Conservation (phyloP, 2,329 filamentous ascomycete species). For the Lachnellula cervina region DNA sequence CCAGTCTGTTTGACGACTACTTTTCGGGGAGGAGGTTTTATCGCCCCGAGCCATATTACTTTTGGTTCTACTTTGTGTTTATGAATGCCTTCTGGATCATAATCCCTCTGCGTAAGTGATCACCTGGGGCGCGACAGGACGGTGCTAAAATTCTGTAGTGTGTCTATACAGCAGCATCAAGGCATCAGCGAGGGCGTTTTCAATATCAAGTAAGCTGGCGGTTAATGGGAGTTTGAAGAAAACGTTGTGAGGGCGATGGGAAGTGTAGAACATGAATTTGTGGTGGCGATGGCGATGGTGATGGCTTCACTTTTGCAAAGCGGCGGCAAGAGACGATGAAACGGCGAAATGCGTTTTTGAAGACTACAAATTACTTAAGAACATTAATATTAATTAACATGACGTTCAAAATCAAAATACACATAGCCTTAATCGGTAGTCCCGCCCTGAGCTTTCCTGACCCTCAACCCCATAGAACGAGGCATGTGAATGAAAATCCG, state of each 20-base stretch:
- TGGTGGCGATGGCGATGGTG: not conserved
- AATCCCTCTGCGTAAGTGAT: conserved; percentile 48
- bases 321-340: not conserved
- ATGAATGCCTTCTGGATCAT: conserved; percentile 58
- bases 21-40: conserved; percentile 46
- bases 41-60: conserved; percentile 56
- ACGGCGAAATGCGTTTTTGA: too few relatives aligned
- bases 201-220: conserved; percentile 3
- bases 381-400: too few relatives aligned
- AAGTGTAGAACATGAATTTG: not conserved
- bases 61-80: conserved; percentile 58
- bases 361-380: too few relatives aligned
- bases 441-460: too few relatives aligned
- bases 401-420: too few relatives aligned
- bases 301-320: not conserved
- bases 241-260: conserved; percentile 2
- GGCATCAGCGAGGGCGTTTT: conserved; percentile 22
- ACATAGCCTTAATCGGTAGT: too few relatives aligned
- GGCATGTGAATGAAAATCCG: too few relatives aligned
- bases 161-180: conserved; percentile 24
- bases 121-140: not conserved
- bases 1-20: conserved; percentile 46
- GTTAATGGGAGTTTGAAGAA: conserved; percentile 13
- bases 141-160: conserved; percentile 8
- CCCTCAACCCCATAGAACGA: too few relatives aligned